Percentiles rank a stretch among this genome's conserved stretches.
Conservation (phyloP, 208 protist species). For the Trypanosoma cruzi region DNA sequence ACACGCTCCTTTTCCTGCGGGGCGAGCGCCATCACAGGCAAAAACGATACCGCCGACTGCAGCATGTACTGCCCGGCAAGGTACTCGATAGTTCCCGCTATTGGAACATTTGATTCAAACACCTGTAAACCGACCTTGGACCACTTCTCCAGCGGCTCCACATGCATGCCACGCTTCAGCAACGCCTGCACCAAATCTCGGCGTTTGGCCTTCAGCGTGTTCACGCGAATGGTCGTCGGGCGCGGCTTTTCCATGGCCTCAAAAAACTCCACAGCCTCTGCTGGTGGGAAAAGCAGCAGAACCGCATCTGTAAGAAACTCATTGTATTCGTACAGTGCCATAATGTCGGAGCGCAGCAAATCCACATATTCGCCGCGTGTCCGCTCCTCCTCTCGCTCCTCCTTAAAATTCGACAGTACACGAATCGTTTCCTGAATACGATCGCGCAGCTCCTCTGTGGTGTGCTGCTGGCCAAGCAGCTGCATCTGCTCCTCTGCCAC, state of each 20-base stretch:
- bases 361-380: slow-evolving; percentile 94
- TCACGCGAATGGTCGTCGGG: slow-evolving; percentile 98
- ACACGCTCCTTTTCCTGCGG: slow-evolving; percentile 95
- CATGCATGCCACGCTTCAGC: slow-evolving; percentile 96
- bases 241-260: slow-evolving; percentile 97
- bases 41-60: slow-evolving; percentile 98
- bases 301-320: slow-evolving; percentile 94
- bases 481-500: slow-evolving; percentile 42
- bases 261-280: slow-evolving; percentile 96
- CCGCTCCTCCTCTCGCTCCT: slow-evolving; percentile 85
- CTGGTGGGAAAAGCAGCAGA: slow-evolving; percentile 94
- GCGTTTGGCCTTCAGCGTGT: slow-evolving; percentile 97
- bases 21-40: slow-evolving; percentile 97
- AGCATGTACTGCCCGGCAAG: slow-evolving; percentile 99
- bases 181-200: slow-evolving; percentile 96
- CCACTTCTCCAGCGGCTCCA: slow-evolving; percentile 97
- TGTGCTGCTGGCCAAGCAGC: slow-evolving; percentile 66
- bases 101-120: slow-evolving; percentile 97
- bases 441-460: slow-evolving; percentile 75
- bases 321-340: slow-evolving; percentile 96
- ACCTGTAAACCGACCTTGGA: slow-evolving; percentile 98
- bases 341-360: slow-evolving; percentile 91
- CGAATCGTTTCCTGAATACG: slow-evolving; percentile 92
- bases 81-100: slow-evolving; percentile 99
- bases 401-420: slow-evolving; percentile 94